These are phyloP conservation scores for Allium sativum DNA, from an alignment of 106 monocot genomes.

Conservation along the genomic window DNA sequence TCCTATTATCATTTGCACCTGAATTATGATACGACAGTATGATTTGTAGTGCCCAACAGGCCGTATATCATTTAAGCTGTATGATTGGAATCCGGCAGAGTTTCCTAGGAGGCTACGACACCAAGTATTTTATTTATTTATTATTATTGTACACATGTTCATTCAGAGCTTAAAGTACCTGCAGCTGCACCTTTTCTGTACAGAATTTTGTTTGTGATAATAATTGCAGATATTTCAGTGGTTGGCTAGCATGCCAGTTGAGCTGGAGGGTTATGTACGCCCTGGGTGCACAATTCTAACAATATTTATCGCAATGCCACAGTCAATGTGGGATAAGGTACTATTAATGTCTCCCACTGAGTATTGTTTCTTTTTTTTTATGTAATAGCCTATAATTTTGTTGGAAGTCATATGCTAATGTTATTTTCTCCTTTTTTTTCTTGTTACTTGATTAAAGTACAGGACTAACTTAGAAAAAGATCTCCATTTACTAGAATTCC, in stretches of 20 bases:
- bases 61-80: conserved; percentile 94
- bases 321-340: conserved; percentile 93
- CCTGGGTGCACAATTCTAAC: conserved; percentile 96
- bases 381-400: too few species aligned
- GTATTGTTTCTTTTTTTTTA: too few species aligned
- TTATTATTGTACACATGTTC: conserved; percentile 2
- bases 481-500: too few species aligned
- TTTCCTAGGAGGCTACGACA: conserved; percentile 82
- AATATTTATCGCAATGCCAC: conserved; percentile 92
- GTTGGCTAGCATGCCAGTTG: conserved; percentile 60
- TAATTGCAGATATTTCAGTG: conserved; percentile 50
- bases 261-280: conserved; percentile 86
- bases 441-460: too few species aligned
- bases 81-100: conserved; percentile 99
- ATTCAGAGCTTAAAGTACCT: conserved; percentile 4
- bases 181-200: not conserved
- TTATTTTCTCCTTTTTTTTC: too few species aligned
- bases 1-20: not conserved
- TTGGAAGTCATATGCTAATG: too few species aligned
- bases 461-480: too few species aligned
- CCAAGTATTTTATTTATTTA: conserved; percentile 79
- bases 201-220: too few species aligned
- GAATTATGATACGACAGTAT: conserved; percentile 16
- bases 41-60: conserved; percentile 91
- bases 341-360: not conserved